Evolutionary conservation across 331 rosid genomes (phyloP).

Genomic region (Prunus yedoensis): DNA sequence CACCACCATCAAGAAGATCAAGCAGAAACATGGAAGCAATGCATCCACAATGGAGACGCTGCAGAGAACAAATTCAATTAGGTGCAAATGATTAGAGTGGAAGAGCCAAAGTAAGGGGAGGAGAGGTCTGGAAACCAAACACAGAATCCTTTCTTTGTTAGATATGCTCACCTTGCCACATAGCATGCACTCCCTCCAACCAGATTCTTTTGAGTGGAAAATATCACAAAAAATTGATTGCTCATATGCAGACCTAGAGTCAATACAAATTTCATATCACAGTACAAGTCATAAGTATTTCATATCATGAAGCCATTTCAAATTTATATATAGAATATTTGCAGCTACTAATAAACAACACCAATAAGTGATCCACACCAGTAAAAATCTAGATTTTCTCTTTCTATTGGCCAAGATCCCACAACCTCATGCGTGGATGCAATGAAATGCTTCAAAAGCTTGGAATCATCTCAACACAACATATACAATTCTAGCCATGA

Average conservation of each 20-base stretch:
- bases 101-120: neutral
- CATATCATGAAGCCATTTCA: neutral
- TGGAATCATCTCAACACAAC: neutral
- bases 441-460: neutral
- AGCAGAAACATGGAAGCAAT: conserved; percentile 68
- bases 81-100: conserved; percentile 4
- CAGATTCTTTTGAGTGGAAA: conserved; percentile 82
- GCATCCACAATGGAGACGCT: conserved; percentile 98
- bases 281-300: neutral
- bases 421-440: neutral
- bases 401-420: neutral
- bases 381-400: neutral
- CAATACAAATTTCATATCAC: conserved; percentile 11
- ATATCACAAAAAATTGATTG: conserved; percentile 67
- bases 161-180: conserved; percentile 76
- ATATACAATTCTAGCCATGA: no score
- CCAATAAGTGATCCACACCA: neutral
- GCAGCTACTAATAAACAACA: neutral
- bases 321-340: neutral
- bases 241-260: conserved; percentile 79
- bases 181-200: conserved; percentile 85
- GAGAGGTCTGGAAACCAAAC: neutral
- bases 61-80: conserved; percentile 30
- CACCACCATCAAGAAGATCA: conserved; percentile 83
- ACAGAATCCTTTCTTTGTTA: neutral